Evolutionary conservation across 441 rosid genomes (phyloP).

Genomic region (Dalechampia spathulata): DNA sequence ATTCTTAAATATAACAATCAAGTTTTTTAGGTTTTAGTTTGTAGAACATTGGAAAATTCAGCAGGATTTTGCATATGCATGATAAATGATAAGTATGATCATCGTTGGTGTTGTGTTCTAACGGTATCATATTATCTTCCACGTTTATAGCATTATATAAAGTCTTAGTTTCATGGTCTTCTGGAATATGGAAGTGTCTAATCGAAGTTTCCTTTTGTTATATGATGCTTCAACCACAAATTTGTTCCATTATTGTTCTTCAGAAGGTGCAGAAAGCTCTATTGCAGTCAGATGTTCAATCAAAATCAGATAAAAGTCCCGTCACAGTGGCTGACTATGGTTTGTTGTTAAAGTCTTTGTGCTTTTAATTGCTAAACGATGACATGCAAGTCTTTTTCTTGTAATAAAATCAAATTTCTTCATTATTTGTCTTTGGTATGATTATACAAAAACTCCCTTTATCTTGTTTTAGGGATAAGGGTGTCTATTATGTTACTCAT

Average conservation of each 20-base stretch:
- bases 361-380: too few relatives aligned
- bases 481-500: too few relatives aligned
- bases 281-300: constrained; percentile 73
- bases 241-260: constrained; percentile 6
- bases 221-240: constrained; percentile 11
- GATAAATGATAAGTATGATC: background rate
- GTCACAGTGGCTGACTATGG: constrained; percentile 98
- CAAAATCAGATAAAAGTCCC: constrained; percentile 79
- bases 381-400: too few relatives aligned
- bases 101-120: background rate
- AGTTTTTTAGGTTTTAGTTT: too few relatives aligned
- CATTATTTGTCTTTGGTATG: too few relatives aligned
- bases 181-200: background rate
- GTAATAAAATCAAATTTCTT: too few relatives aligned
- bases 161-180: background rate
- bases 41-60: too few relatives aligned
- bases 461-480: too few relatives aligned
- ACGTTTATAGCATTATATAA: background rate
- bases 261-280: constrained; percentile 82
- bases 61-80: background rate
- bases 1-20: too few relatives aligned
- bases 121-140: too few relatives aligned
- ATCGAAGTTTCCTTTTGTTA: background rate
- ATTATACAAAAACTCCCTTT: too few relatives aligned
- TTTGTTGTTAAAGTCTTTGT: too few relatives aligned